These are phyloP conservation scores for Peniophora sp. DNA, from an alignment of 1,284 basidiomycete species.

Conservation along the genomic window DNA sequence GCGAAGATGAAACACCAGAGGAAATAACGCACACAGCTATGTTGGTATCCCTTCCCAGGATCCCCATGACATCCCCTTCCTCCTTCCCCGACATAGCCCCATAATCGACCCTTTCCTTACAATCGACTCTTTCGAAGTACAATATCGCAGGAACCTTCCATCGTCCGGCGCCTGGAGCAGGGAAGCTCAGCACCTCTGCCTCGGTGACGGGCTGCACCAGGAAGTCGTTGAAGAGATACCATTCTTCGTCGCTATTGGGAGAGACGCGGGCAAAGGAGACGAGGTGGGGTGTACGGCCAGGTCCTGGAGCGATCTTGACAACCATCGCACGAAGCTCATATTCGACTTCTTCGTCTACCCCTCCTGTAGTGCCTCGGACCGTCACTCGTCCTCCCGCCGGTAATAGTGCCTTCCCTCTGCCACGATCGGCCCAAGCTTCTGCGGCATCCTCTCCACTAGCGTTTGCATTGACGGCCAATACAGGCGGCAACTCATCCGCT, in stretches of 20 bases:
- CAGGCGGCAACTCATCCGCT: conserved; percentile 61
- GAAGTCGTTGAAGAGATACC: conserved; percentile 98
- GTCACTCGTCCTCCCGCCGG: conserved; percentile 42
- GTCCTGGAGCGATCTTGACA: conserved; percentile 67
- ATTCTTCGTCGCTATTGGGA: conserved; percentile 56
- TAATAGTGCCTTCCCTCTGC: conserved; percentile 32
- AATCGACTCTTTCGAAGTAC: conserved; percentile 78
- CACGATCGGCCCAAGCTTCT: conserved; percentile 59
- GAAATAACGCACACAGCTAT: conserved; percentile 63
- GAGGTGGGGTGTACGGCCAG: neutral
- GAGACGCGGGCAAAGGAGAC: neutral
- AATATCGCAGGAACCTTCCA: conserved; percentile 96
- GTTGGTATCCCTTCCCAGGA: conserved; percentile 82
- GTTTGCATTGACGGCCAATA: conserved; percentile 85
- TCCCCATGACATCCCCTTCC: conserved; percentile 60
- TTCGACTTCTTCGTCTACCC: conserved; percentile 46
- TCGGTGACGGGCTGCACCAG: conserved; percentile 80
- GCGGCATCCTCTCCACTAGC: conserved; percentile 74
- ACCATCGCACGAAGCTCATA: conserved; percentile 69
- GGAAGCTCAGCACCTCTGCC: conserved; percentile 82
- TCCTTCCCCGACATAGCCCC: conserved; percentile 49
- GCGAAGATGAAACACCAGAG: no score
- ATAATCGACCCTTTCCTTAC: conserved; percentile 44
- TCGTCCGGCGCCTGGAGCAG: conserved; percentile 32
- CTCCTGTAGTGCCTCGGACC: conserved; percentile 32